These are phyloP conservation scores for Pneumocystis sp. DNA, from an alignment of 1,139 yeast species.

Conservation along the genomic window DNA sequence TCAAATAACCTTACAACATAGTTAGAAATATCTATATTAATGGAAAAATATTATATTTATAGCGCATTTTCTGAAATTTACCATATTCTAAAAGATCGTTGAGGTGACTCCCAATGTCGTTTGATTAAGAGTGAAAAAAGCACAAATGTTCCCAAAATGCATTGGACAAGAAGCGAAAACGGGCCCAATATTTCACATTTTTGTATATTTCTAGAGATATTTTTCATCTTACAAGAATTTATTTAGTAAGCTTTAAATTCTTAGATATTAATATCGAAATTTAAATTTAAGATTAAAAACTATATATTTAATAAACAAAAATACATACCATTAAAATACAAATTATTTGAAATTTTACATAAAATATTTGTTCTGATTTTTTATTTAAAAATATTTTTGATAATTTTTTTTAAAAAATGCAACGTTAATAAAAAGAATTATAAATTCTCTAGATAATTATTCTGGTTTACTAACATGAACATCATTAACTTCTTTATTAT, in stretches of 20 bases:
- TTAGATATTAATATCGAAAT: not conserved
- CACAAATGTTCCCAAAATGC: slow-evolving; percentile 54
- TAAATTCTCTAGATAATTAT: not conserved
- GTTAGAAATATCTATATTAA: not conserved
- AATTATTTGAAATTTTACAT: not conserved
- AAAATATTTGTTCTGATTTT: not conserved
- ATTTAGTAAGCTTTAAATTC: not conserved
- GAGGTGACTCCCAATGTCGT: slow-evolving; percentile 28
- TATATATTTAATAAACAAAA: not conserved
- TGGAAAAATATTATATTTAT: not conserved
- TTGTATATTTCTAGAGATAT: slow-evolving; percentile 5
- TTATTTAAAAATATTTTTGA: not conserved
- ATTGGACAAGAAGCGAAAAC: slow-evolving; percentile 29
- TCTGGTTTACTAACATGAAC: not conserved
- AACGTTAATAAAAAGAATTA: not conserved
- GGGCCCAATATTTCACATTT: slow-evolving; percentile 31
- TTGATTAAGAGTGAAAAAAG: slow-evolving; percentile 59
- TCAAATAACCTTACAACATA: not conserved
- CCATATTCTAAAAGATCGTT: slow-evolving; percentile 1
- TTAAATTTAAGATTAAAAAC: not conserved
- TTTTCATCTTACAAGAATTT: not conserved
- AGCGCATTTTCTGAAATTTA: not conserved
- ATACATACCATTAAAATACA: not conserved
- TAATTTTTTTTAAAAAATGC: not conserved
- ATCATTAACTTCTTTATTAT: not conserved